These are phyloP conservation scores for Candida sithepensis DNA, from an alignment of 805 yeast species.

Conservation along the genomic window DNA sequence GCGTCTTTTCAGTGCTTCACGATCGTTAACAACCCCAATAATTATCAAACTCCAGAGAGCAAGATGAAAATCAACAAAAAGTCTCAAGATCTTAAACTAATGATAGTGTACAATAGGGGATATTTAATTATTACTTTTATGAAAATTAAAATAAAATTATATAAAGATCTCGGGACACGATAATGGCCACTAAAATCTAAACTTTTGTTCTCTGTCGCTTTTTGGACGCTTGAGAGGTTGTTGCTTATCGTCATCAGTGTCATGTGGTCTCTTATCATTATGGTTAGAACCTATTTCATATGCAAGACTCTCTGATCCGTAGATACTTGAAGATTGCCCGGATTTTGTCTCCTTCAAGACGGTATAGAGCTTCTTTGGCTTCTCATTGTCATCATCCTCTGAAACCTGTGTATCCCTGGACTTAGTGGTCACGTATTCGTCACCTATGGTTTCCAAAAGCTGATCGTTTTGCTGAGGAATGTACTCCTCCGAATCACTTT, in stretches of 20 bases:
- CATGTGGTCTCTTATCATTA: conserved; percentile 2
- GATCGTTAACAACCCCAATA: no score
- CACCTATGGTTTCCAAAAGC: conserved; percentile 26
- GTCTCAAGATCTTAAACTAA: no score
- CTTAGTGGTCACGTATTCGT: conserved; percentile 8
- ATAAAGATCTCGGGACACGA: no score
- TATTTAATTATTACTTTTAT: no score
- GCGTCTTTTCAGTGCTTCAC: no score
- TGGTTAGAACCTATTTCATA: conserved; percentile 17
- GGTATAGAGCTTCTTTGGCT: conserved; percentile 26
- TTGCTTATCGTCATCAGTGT: not conserved
- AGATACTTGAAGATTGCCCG: conserved; percentile 23
- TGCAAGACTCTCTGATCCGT: conserved; percentile 28
- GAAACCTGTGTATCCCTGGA: conserved; percentile 6
- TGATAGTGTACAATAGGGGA: no score
- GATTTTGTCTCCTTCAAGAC: conserved; percentile 29
- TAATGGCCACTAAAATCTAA: conserved; percentile 5
- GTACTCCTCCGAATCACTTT: conserved; percentile 28
- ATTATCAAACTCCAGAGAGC: no score
- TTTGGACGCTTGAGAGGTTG: not conserved
- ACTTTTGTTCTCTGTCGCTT: conserved; percentile 4
- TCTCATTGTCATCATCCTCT: conserved; percentile 16
- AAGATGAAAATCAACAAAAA: no score
- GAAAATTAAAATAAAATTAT: no score
- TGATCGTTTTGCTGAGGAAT: conserved; percentile 25